Percentiles rank a stretch among this genome's conserved stretches.
These are phyloP conservation scores for Globisporangium acanthophoron DNA, from an alignment of 352 stramenopile genomes.

Conservation along the genomic window DNA sequence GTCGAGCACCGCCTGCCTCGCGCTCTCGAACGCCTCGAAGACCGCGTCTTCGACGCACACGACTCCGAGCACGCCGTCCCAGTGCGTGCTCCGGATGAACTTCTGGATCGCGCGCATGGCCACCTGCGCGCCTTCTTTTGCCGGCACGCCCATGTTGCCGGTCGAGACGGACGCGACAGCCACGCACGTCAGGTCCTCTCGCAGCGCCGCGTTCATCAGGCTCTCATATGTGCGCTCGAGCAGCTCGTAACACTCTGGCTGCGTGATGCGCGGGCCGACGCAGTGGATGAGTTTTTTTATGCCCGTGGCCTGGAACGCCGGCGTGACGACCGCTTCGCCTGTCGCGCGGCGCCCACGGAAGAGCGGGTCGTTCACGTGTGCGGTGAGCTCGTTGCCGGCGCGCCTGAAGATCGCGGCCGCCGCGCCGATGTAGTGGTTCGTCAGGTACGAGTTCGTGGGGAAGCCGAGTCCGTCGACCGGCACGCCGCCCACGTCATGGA, in stretches of 20 bases:
- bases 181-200: conserved; percentile 41
- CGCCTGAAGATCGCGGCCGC: conserved; percentile 37
- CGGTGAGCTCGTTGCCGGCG: conserved; percentile 24
- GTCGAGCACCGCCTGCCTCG: conserved; percentile 15
- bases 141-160: conserved; percentile 39
- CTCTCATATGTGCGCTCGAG: conserved; percentile 39
- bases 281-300: conserved; percentile 52
- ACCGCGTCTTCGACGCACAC: conserved; percentile 45
- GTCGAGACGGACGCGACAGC: conserved; percentile 65
- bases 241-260: conserved; percentile 26
- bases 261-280: conserved; percentile 31
- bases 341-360: conserved; percentile 18
- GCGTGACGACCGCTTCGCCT: conserved; percentile 35
- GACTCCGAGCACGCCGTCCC: conserved; percentile 38
- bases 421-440: conserved; percentile 35
- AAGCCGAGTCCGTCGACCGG: conserved; percentile 43
- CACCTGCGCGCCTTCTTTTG: conserved; percentile 13
- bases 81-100: conserved; percentile 39
- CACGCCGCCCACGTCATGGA: conserved; percentile 23
- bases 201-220: conserved; percentile 29
- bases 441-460: conserved; percentile 33
- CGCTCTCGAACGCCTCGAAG: conserved; percentile 27
- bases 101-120: conserved; percentile 23
- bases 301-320: conserved; percentile 34
- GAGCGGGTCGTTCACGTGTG: conserved; percentile 27